phyloP scores from a whole-genome alignment of 1,139 yeast species.

The Diutina catenulata region DNA sequence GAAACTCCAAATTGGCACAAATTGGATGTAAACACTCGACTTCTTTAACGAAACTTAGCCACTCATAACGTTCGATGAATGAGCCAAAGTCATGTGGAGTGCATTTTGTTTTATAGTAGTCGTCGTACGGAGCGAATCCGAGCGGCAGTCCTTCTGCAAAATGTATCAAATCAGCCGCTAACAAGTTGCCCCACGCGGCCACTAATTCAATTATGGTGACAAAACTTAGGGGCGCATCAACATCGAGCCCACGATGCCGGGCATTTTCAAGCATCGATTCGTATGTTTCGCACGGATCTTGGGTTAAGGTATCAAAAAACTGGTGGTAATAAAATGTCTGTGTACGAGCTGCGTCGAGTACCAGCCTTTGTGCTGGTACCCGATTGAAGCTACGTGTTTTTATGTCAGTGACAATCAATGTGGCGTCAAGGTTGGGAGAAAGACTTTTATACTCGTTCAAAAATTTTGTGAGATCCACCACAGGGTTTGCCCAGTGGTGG shows the following conservation, averaged over 20 bases:
- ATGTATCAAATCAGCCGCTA: not conserved
- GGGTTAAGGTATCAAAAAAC: not conserved
- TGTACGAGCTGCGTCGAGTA: not conserved
- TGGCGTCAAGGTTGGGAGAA: not conserved
- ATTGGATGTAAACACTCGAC: not conserved
- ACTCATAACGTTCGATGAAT: not conserved
- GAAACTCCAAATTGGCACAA: not conserved
- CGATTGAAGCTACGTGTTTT: not conserved
- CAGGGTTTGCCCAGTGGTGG: not conserved
- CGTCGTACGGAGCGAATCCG: not conserved
- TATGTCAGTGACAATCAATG: not conserved
- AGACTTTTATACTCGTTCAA: not conserved
- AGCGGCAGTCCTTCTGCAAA: not conserved
- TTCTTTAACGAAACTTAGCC: not conserved
- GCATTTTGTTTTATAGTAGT: not conserved
- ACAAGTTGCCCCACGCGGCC: not conserved
- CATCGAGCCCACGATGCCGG: not conserved
- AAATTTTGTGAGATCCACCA: not conserved
- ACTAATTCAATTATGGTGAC: not conserved
- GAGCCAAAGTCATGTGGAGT: not conserved
- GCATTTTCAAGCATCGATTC: not conserved
- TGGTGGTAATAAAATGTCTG: slow-evolving; percentile 2
- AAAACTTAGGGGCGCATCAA: not conserved
- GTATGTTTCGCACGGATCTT: not conserved
- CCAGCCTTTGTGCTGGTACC: not conserved